Percentiles rank a stretch among this genome's conserved stretches.
Conservation (phyloP, 768 basidiomycete species). For the Tricholoma furcatifolium region DNA sequence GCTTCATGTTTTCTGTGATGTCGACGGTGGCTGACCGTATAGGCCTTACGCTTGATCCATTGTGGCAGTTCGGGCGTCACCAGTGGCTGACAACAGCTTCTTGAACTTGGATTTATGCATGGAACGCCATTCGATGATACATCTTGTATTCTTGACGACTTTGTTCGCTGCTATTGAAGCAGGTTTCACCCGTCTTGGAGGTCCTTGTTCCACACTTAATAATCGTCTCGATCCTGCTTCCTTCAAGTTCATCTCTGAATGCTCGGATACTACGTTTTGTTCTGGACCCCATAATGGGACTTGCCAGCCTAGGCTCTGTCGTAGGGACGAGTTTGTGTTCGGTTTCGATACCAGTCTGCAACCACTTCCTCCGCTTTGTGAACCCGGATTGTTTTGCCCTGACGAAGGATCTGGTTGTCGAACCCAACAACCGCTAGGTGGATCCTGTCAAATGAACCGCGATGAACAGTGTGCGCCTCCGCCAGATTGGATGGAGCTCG, state of each 20-base stretch:
- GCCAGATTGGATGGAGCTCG: conserved; percentile 37
- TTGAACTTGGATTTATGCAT: no score
- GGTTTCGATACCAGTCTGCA: conserved; percentile 36
- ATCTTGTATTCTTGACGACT: not conserved
- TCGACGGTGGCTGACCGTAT: not conserved
- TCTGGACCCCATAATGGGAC: conserved; percentile 37
- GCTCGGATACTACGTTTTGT: conserved; percentile 59
- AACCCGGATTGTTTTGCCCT: conserved; percentile 56
- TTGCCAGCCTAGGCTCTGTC: conserved; percentile 54
- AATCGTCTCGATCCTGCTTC: conserved; percentile 52
- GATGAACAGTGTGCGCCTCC: conserved; percentile 55
- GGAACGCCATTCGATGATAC: not conserved
- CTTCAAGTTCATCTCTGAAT: conserved; percentile 61
- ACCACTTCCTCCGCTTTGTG: conserved; percentile 52
- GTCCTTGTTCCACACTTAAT: conserved; percentile 41
- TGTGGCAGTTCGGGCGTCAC: not conserved
- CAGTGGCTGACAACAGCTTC: not conserved
- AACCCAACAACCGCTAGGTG: conserved; percentile 38
- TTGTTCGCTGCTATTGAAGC: not conserved
- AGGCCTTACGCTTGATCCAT: no score
- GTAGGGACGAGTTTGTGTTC: conserved; percentile 61
- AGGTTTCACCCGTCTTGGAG: conserved; percentile 7
- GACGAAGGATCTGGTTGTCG: conserved; percentile 64
- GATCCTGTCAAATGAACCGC: conserved; percentile 56
- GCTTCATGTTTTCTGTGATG: not conserved